Conservation (phyloP, 2,329 filamentous ascomycete species). For the Colletotrichum shisoi region DNA sequence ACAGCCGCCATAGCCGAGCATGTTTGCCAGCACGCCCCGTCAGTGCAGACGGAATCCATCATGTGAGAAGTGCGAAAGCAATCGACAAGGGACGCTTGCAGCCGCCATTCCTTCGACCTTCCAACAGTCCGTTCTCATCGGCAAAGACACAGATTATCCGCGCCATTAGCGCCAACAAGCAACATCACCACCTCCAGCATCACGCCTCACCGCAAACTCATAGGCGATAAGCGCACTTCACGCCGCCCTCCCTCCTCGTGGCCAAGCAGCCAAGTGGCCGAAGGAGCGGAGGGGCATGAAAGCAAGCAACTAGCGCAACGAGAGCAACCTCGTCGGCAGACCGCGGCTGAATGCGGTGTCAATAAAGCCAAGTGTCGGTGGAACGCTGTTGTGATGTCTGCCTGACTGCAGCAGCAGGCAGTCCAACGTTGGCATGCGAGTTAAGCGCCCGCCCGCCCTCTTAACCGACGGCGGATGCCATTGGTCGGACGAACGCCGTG, state of each 20-base stretch:
- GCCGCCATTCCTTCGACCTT: background rate
- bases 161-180: constrained; percentile 8
- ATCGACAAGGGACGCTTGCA: background rate
- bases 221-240: constrained; percentile 12
- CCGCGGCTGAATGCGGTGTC: background rate
- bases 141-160: constrained; percentile 16
- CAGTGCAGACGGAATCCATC: constrained; percentile 6
- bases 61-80: background rate
- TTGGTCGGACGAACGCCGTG: constrained; percentile 25
- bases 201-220: background rate
- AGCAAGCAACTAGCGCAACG: background rate
- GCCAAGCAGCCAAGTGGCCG: constrained; percentile 6
- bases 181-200: background rate
- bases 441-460: constrained; percentile 17
- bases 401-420: constrained; percentile 3
- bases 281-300: constrained; percentile 1
- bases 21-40: background rate
- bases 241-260: background rate
- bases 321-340: background rate
- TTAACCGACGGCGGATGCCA: background rate
- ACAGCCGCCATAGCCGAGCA: background rate
- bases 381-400: constrained; percentile 7
- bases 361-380: background rate
- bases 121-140: background rate
- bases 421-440: constrained; percentile 25